Base-by-base conservation (phyloP, 148 eudicot species). In the Persicaria maculosa region DNA sequence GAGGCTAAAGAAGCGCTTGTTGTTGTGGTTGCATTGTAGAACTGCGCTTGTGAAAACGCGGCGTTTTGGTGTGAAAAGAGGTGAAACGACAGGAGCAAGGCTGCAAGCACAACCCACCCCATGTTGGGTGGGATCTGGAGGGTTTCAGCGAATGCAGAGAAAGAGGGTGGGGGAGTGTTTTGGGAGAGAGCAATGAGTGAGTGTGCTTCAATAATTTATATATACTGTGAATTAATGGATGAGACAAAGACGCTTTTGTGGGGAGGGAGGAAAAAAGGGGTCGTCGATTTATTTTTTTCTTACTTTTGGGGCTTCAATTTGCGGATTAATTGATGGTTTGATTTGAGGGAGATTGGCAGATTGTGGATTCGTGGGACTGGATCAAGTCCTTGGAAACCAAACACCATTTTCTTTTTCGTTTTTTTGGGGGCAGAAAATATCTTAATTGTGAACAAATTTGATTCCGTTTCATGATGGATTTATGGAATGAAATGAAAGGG, bases 11-110 rank as follows among this genome's bases (percentile, higher is more conserved):
- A 16, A 5, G 46, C 46, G 70, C 14, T 64, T 64, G 46, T 36
- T 10, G 79, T 79, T 7, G 44, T 19, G 16, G 46, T 17, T 4
- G 75, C 64, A 22, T 40, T 55, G 77, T 79, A 25, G 77, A 62
- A 36, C 61, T 71, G n/a, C 47, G n/a, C 44, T 50, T 74, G 68
- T 6, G 67, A 40, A 47, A 65, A 50, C 52, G 79, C 75, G 11
- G 81, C 54, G 72, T 72, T 52, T 62, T 74, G 77, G 15, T 54
- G 71, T 17, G 78, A 14, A 25, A 73, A 72, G 7, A 79, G 57
- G 75, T 15, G 80, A 72, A 80, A 77, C 74, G 50, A 81, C 68
- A 83, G 77, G 47, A 89, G 47, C 68, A 87, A 73, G 74, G 83
- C 53, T 71, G 80, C 76, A n/a, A 78, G 61, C 52, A 68, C 15